These are phyloP conservation scores for Zasmidium cellare DNA, from an alignment of 2,329 filamentous ascomycete species.

Conservation along the genomic window DNA sequence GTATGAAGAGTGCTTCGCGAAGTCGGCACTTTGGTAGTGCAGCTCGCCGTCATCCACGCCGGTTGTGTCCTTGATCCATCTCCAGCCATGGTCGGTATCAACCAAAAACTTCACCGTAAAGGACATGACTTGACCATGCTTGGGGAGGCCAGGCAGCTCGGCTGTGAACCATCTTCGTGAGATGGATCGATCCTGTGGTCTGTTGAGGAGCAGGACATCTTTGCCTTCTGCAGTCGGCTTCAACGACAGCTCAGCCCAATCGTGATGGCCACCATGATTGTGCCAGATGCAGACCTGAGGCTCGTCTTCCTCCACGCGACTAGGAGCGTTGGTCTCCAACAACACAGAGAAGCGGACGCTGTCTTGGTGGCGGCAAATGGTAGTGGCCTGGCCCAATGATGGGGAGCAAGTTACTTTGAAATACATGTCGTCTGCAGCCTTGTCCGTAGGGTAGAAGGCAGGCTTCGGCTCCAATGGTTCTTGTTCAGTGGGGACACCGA, in stretches of 20 bases:
- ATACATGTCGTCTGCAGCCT: conserved; percentile 42
- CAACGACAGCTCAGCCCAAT: conserved; percentile 61
- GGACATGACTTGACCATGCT: conserved; percentile 51
- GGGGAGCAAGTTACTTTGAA: conserved; percentile 65
- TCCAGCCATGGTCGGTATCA: conserved; percentile 58
- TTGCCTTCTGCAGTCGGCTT: conserved; percentile 38
- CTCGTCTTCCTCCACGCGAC: conserved; percentile 43
- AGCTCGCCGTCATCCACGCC: conserved; percentile 64
- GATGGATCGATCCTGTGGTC: conserved; percentile 14
- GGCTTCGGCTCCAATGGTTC: conserved; percentile 30
- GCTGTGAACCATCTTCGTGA: conserved; percentile 56
- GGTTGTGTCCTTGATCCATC: conserved; percentile 68
- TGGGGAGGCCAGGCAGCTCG: conserved; percentile 45
- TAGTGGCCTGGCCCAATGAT: conserved; percentile 72
- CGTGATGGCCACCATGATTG: conserved; percentile 57
- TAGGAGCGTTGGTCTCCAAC: conserved; percentile 37
- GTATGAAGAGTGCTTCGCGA: conserved; percentile 33
- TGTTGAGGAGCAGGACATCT: conserved; percentile 29
- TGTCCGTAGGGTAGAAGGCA: conserved; percentile 15
- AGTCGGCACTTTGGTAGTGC: conserved; percentile 48
- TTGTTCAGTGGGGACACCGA: conserved; percentile 34
- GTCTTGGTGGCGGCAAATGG: conserved; percentile 47
- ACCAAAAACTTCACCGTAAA: conserved; percentile 74
- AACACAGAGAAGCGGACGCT: conserved; percentile 65
- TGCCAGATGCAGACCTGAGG: conserved; percentile 81